A percentile compares a stretch with the other conserved stretches of the same genome.
phyloP scores from a whole-genome alignment of 73 alveolate species.

The Symbiodinium pilosum region DNA sequence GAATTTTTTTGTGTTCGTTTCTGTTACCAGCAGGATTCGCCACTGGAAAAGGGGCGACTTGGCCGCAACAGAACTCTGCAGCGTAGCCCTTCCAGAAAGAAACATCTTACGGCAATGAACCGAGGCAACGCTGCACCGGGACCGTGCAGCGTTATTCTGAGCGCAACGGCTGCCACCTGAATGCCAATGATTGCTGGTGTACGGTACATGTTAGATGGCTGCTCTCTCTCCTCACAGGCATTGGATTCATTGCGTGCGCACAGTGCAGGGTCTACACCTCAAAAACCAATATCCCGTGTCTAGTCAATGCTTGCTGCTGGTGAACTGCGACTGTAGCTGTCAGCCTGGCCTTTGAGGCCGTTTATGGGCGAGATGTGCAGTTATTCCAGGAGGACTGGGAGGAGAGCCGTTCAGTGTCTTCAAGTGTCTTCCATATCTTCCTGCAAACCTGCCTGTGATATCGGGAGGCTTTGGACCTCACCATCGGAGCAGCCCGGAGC shows the following conservation, averaged over 20 bases:
- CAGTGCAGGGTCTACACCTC: not conserved
- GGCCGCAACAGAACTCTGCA: not conserved
- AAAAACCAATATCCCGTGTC: not conserved
- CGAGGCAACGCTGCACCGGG: conserved; percentile 30
- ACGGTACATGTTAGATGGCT: too few relatives aligned
- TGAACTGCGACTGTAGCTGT: not conserved
- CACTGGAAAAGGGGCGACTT: not conserved
- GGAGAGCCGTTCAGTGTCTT: too few relatives aligned
- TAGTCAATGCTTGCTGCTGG: not conserved
- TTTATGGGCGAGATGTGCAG: conserved; percentile 51
- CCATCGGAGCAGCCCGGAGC: too few relatives aligned
- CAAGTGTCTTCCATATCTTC: too few relatives aligned
- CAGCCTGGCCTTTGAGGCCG: not conserved
- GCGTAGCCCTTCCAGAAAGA: too few relatives aligned
- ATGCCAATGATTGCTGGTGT: too few relatives aligned
- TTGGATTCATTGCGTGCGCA: conserved; percentile 69
- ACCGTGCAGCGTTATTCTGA: conserved; percentile 81
- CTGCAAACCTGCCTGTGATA: too few relatives aligned
- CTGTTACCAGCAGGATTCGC: not conserved
- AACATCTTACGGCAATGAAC: not conserved
- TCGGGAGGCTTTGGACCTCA: too few relatives aligned
- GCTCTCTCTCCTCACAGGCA: conserved; percentile 3
- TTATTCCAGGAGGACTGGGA: conserved; percentile 84
- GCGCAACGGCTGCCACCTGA: conserved; percentile 54
- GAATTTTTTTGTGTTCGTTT: not conserved